A percentile compares a stretch with the other conserved stretches of the same genome.
Conservation (phyloP, 2,329 filamentous ascomycete genomes). For the Diplodia scrobiculata region DNA sequence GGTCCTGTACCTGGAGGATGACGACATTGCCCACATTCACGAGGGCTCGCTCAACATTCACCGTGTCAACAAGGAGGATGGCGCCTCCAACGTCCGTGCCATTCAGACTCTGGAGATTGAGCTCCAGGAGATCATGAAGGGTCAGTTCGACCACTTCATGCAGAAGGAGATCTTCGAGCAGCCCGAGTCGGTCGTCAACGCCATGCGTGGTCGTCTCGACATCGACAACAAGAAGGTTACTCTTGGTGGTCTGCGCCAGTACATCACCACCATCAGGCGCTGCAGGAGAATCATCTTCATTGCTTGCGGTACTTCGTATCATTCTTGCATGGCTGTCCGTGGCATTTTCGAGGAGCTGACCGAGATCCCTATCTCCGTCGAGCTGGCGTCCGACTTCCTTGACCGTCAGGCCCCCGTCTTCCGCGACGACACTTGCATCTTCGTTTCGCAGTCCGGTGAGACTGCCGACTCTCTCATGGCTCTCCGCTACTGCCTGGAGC, state of each 20-base stretch:
- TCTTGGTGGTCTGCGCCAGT: conserved; percentile 91
- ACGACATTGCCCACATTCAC: conserved; percentile 99
- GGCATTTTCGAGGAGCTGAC: conserved; percentile 97
- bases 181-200: conserved; percentile 98
- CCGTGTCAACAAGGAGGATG: conserved; percentile 94
- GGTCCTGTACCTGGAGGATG: conserved; percentile 98
- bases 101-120: conserved; percentile 99
- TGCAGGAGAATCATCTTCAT: conserved; percentile 99
- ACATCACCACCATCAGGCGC: conserved; percentile 93
- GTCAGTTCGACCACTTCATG: conserved; percentile 99
- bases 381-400: conserved; percentile 96
- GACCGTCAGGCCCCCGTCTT: conserved; percentile 96
- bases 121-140: conserved; percentile 99
- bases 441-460: conserved; percentile 98
- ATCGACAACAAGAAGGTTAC: conserved; percentile 91
- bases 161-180: conserved; percentile 99
- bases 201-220: conserved; percentile 98
- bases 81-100: conserved; percentile 92
- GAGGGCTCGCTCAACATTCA: conserved; percentile 99
- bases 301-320: conserved; percentile 96
- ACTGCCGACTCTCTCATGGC: conserved; percentile 97
- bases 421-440: conserved; percentile 98
- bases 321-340: conserved; percentile 99
- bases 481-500: conserved; percentile 95
- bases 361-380: conserved; percentile 95